These are phyloP conservation scores for Fusarium graminum DNA, from an alignment of 2,329 filamentous ascomycete species.

Conservation along the genomic window DNA sequence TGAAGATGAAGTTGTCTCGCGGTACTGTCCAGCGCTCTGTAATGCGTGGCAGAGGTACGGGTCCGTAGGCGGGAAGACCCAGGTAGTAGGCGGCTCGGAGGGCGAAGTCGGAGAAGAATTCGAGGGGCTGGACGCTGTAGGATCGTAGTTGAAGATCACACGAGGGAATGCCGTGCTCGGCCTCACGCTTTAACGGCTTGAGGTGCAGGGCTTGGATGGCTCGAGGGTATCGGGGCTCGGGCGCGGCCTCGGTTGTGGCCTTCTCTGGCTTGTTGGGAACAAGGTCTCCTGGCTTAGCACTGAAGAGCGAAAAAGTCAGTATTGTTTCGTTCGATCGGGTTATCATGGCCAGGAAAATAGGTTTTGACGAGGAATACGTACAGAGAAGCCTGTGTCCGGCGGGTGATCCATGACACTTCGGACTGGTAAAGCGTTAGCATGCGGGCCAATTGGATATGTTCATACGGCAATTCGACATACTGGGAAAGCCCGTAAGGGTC, in stretches of 20 bases:
- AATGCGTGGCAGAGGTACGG: constrained; percentile 86
- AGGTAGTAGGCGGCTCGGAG: constrained; percentile 95
- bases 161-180: constrained; percentile 81
- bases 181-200: constrained; percentile 80
- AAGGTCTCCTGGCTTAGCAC: constrained; percentile 37
- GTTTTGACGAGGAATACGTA: constrained; percentile 38
- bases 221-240: constrained; percentile 72
- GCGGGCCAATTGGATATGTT: neutral
- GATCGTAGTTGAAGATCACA: constrained; percentile 95
- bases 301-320: constrained; percentile 21
- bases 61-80: constrained; percentile 85
- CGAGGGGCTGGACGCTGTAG: constrained; percentile 88
- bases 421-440: constrained; percentile 37
- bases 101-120: constrained; percentile 95
- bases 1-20: constrained; percentile 89
- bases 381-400: constrained; percentile 47
- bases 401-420: constrained; percentile 43
- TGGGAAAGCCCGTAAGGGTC: constrained; percentile 44
- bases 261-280: constrained; percentile 32
- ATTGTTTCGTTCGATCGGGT: neutral
- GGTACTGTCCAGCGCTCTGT: constrained; percentile 96
- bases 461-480: constrained; percentile 24
- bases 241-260: constrained; percentile 28
- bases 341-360: neutral
- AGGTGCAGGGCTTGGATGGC: constrained; percentile 89